These are phyloP conservation scores for Collybia nuda DNA, from an alignment of 768 basidiomycete species.

Conservation along the genomic window DNA sequence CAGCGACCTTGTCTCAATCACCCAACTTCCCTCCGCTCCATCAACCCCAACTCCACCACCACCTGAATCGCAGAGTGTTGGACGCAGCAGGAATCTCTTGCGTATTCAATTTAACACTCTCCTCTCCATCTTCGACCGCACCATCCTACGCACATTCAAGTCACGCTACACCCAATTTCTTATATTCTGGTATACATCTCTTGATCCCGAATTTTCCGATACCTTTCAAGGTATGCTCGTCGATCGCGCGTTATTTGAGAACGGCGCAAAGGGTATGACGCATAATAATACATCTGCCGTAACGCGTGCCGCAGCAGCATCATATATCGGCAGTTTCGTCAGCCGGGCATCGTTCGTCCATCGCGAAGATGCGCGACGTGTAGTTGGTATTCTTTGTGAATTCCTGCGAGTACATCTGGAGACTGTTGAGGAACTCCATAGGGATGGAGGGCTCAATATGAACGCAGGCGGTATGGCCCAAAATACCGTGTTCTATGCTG, in stretches of 20 bases:
- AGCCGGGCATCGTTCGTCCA: slow-evolving; percentile 88
- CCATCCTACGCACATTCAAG: slow-evolving; percentile 93
- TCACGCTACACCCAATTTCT: slow-evolving; percentile 98
- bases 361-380: slow-evolving; percentile 65
- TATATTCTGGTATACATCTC: slow-evolving; percentile 92
- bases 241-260: slow-evolving; percentile 73
- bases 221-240: slow-evolving; percentile 95
- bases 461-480: slow-evolving; percentile 27
- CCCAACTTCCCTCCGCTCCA: slow-evolving; percentile 19
- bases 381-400: slow-evolving; percentile 82
- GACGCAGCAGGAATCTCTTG: slow-evolving; percentile 32
- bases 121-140: slow-evolving; percentile 90
- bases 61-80: slow-evolving; percentile 12
- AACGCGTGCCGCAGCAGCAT: slow-evolving; percentile 88
- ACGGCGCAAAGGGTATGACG: slow-evolving; percentile 13
- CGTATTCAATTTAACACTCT: slow-evolving; percentile 81
- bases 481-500: slow-evolving; percentile 86
- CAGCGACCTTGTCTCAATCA: slow-evolving; percentile 5
- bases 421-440: slow-evolving; percentile 52
- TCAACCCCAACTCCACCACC: slow-evolving; percentile 19
- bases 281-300: slow-evolving; percentile 55
- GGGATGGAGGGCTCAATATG: slow-evolving; percentile 30
- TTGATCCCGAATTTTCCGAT: slow-evolving; percentile 86
- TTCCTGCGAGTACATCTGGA: slow-evolving; percentile 81
- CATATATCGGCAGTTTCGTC: slow-evolving; percentile 91